These are phyloP conservation scores for Pleurotus ostreatus DNA, from an alignment of 768 basidiomycete genomes.

Conservation along the genomic window DNA sequence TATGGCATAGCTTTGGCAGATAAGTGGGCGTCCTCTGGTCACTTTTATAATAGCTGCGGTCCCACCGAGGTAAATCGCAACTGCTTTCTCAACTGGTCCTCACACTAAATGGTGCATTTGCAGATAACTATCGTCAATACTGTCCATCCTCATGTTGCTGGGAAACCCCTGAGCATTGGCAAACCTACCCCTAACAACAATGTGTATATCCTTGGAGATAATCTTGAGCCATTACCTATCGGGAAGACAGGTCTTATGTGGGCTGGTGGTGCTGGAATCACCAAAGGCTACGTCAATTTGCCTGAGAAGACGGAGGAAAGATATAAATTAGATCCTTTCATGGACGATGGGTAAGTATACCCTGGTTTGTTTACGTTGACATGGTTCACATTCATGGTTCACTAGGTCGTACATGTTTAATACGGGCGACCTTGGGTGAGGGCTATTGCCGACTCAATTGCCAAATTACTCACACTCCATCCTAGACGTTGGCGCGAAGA, in stretches of 20 bases:
- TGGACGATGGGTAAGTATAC: constrained; percentile 37
- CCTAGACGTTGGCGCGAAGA: constrained; percentile 44
- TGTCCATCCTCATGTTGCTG: constrained; percentile 40
- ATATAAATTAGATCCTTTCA: constrained; percentile 48
- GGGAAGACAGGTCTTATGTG: constrained; percentile 47
- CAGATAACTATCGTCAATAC: constrained; percentile 59
- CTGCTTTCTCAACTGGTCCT: not conserved
- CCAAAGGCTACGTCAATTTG: constrained; percentile 51
- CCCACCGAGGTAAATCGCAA: constrained; percentile 45
- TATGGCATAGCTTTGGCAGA: constrained; percentile 30
- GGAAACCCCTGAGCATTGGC: constrained; percentile 42
- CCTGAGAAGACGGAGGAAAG: constrained; percentile 51
- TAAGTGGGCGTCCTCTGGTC: constrained; percentile 37
- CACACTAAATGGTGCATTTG: not conserved
- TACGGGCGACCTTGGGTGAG: constrained; percentile 53
- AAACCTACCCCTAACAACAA: constrained; percentile 52
- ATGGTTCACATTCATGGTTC: not conserved
- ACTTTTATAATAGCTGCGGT: constrained; percentile 52
- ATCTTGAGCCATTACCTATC: constrained; percentile 28
- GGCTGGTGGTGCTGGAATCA: constrained; percentile 60
- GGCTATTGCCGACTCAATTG: not conserved
- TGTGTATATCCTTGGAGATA: constrained; percentile 35
- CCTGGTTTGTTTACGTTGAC: not conserved
- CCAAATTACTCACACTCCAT: not conserved
- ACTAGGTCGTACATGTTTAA: constrained; percentile 52